phyloP scores from a whole-genome alignment of 2,329 filamentous ascomycete genomes.

The Fusarium hainanense region DNA sequence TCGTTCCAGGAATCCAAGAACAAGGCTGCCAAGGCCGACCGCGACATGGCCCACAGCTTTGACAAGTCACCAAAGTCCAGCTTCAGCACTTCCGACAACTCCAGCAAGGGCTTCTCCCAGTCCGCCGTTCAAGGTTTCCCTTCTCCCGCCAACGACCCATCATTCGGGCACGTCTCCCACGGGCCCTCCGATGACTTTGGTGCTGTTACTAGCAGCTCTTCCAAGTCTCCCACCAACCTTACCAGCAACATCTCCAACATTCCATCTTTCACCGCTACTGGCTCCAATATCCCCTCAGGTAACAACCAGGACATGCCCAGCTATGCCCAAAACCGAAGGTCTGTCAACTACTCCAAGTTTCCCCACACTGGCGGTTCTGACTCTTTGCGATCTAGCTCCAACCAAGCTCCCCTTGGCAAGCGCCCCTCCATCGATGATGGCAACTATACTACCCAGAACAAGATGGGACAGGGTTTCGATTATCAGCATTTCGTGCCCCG shows the following conservation, averaged over 20 bases:
- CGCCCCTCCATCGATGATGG: slow-evolving; percentile 9
- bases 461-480: neutral
- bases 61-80: neutral
- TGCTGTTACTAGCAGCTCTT: neutral
- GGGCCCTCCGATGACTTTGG: neutral
- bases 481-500: slow-evolving; percentile 8
- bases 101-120: neutral
- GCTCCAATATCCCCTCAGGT: neutral
- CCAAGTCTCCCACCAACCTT: neutral
- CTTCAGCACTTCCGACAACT: neutral
- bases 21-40: neutral
- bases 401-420: neutral
- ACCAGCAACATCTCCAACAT: neutral
- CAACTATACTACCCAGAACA: slow-evolving; percentile 22
- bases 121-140: neutral
- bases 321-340: neutral
- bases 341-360: slow-evolving; percentile 10
- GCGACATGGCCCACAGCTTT: neutral
- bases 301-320: neutral
- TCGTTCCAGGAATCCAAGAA: neutral
- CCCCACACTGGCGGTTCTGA: neutral
- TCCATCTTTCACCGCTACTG: neutral
- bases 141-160: neutral
- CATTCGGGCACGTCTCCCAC: neutral
- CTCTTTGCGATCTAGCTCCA: neutral